Evolutionary conservation across 352 stramenopile species (phyloP), one percentile per base, ranked within the genome.

Genomic region (Peronospora destructor): DNA sequence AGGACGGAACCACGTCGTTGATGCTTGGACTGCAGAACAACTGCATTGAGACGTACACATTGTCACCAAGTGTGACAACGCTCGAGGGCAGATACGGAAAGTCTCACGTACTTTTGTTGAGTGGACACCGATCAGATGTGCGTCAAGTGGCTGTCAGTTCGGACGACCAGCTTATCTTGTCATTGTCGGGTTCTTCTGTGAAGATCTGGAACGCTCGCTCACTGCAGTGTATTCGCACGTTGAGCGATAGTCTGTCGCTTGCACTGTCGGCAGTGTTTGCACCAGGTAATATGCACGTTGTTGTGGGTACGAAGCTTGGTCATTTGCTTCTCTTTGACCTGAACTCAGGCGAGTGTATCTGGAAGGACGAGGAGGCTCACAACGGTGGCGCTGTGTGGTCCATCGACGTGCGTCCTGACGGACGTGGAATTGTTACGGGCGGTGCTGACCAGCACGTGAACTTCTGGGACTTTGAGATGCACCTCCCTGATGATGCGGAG

Each of bases 401-500:
- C 14, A 85, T 99, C 29, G 96, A 98, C 58, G 76, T 99, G 29
- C 78, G 95, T 37, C 81, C 85, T 6, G 85, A 96, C 36, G 81
- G 77, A 11, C 91, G 94, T 48, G 90, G 86, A 6, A 83, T 99
- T 38, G 87, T 97, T 29, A 98, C 96, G 16, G 96, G 95, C 42
- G 95, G 91, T 36, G 95, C 96, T 7, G 97, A 99, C 59, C 95
- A 98, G 59, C 79, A 87, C 45, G 96, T 99, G 8, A 99, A 99
- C 73, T 98, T 99, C 63, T 99, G 96, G 96, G 87, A 98, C 56
- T 91, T 99, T 56, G 94, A 98, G 67, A 88, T 96, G 58, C 59
- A 82, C 45, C 74, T 66, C n/a, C 52, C 68, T 9, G 65, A 71
- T 12, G 66, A 72, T 39, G 56, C 61, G 8, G 61, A 69, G 23